Conservation (phyloP, 495 filamentous ascomycete genomes). For the Usnea hakonensis region DNA sequence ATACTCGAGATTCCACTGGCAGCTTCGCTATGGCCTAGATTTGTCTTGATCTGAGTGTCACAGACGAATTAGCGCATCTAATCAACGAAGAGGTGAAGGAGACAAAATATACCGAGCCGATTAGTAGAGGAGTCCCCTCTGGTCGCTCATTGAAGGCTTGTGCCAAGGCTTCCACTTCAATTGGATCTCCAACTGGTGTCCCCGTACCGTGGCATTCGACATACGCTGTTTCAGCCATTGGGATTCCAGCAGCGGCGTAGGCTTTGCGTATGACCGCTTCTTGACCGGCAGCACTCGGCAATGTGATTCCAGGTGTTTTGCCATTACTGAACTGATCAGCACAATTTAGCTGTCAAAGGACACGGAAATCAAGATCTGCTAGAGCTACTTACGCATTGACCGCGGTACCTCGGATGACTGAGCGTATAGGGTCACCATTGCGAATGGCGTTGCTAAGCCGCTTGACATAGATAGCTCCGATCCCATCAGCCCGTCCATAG, state of each 20-base stretch:
- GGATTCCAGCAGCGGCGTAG: background rate
- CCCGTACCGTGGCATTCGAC: too few species aligned
- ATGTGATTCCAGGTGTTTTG: background rate
- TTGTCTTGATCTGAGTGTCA: too few species aligned
- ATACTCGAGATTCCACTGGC: slow-evolving; percentile 26
- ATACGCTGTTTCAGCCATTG: background rate
- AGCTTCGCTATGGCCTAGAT: slow-evolving; percentile 32
- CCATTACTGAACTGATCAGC: background rate
- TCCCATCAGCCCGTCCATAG: slow-evolving; percentile 53
- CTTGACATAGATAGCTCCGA: slow-evolving; percentile 50
- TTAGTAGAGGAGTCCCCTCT: too few species aligned
- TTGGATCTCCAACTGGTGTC: too few species aligned
- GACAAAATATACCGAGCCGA: too few species aligned
- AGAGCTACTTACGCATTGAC: slow-evolving; percentile 34
- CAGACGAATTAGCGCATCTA: too few species aligned
- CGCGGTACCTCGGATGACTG: slow-evolving; percentile 48
- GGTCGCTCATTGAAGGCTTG: too few species aligned
- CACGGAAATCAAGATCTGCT: too few species aligned
- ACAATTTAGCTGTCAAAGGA: too few species aligned
- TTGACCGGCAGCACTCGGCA: background rate
- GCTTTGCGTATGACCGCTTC: background rate
- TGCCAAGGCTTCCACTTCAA: too few species aligned
- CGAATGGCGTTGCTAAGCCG: slow-evolving; percentile 41
- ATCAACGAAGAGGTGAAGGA: too few species aligned
- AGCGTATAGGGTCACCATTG: slow-evolving; percentile 47